Percentiles rank a stretch among this genome's conserved stretches.
phyloP scores from a whole-genome alignment of 345 rosid species.

The Xanthoceras sorbifolium region DNA sequence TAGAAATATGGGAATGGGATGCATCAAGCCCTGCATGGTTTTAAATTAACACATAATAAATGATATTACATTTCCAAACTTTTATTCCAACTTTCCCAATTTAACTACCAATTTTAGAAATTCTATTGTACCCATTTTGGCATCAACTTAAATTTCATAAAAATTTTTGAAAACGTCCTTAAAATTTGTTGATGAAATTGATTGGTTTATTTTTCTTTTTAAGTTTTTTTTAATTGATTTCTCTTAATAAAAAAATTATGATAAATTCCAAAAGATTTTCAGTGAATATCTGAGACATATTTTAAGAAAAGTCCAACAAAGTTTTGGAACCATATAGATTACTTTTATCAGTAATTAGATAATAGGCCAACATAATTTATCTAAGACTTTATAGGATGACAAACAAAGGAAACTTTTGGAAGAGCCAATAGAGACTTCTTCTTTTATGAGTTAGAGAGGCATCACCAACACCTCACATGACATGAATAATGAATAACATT shows the following conservation, averaged over 20 bases:
- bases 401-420: neutral
- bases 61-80: too few species aligned
- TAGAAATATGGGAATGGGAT: too few species aligned
- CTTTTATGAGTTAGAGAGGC: neutral
- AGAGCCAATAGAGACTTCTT: neutral
- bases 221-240: too few species aligned
- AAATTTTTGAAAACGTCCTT: neutral
- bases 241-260: neutral
- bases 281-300: neutral
- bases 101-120: too few species aligned
- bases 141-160: too few species aligned
- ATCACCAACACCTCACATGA: constrained; percentile 5
- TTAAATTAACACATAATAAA: too few species aligned
- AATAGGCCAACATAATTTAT: neutral
- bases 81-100: neutral
- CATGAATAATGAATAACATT: neutral
- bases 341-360: neutral
- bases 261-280: neutral
- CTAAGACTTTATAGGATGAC: neutral
- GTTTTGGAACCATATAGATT: neutral
- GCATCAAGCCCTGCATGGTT: too few species aligned
- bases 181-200: neutral
- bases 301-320: neutral
- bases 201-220: too few species aligned
- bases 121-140: neutral